phyloP scores from a whole-genome alignment of 805 yeast genomes.

The Ogataea parapolymorpha region DNA sequence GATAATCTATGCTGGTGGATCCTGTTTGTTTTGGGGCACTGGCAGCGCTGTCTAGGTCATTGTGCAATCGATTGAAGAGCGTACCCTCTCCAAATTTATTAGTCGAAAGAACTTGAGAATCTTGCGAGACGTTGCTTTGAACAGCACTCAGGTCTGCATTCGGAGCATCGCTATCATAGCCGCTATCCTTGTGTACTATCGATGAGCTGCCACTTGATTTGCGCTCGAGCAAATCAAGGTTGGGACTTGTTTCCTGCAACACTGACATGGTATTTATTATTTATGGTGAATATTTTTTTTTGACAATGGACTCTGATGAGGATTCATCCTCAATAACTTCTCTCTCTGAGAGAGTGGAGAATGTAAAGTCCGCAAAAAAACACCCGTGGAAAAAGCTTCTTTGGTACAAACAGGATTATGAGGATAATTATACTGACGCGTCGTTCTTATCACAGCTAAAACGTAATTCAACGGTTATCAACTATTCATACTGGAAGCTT shows the following conservation, averaged over 20 bases:
- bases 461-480: slow-evolving; percentile 70
- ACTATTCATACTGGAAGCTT: slow-evolving; percentile 61
- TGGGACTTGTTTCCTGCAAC: slow-evolving; percentile 5
- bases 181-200: slow-evolving; percentile 4
- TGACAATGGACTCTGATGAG: slow-evolving; percentile 1
- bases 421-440: slow-evolving; percentile 86
- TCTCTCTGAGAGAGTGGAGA: slow-evolving; percentile 2
- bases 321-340: not conserved
- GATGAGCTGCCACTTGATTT: slow-evolving; percentile 11
- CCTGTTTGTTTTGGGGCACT: slow-evolving; percentile 7
- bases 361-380: slow-evolving; percentile 1
- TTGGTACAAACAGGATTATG: slow-evolving; percentile 81
- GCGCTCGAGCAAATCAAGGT: slow-evolving; percentile 13
- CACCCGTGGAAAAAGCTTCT: slow-evolving; percentile 78
- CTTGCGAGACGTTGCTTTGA: slow-evolving; percentile 11
- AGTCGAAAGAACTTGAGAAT: not conserved
- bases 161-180: slow-evolving; percentile 19
- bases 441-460: slow-evolving; percentile 78
- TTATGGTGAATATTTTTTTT: not conserved
- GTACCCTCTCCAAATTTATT: slow-evolving; percentile 3
- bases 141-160: slow-evolving; percentile 20
- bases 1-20: slow-evolving; percentile 17
- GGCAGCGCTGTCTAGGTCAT: slow-evolving; percentile 7
- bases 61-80: slow-evolving; percentile 1
- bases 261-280: slow-evolving; percentile 1